Evolutionary conservation across 202 grass and related monocot genomes (phyloP).

Genomic region (Panicum hallii): DNA sequence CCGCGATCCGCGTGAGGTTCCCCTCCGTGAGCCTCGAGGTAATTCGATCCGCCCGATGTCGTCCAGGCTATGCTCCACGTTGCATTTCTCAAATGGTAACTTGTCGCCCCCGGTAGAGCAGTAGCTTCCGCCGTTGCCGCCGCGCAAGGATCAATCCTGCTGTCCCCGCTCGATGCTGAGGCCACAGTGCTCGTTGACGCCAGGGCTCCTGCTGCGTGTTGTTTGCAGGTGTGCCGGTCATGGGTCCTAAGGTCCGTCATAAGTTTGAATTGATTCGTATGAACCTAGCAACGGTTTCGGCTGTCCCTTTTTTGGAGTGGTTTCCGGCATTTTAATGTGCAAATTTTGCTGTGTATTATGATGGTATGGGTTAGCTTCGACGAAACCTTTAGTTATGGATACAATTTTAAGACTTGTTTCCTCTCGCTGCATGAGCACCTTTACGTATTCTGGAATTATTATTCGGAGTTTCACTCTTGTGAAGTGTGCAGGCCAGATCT

Average conservation of each 20-base stretch:
- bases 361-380: not conserved
- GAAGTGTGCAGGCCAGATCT: not conserved
- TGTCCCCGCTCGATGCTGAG: not conserved
- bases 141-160: not conserved
- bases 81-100: not conserved
- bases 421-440: not conserved
- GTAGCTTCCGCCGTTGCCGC: not conserved
- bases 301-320: not conserved
- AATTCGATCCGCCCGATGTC: not conserved
- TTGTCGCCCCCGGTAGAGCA: not conserved
- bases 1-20: constrained; percentile 3
- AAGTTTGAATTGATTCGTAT: not conserved
- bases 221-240: not conserved
- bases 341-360: not conserved
- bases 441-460: not conserved
- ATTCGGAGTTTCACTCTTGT: not conserved
- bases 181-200: not conserved
- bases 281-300: not conserved
- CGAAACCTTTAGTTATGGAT: too few relatives aligned
- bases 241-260: not conserved
- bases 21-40: constrained; percentile 37
- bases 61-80: not conserved
- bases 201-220: not conserved
- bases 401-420: not conserved
- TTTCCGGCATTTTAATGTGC: not conserved